Percentiles rank a stretch among this genome's conserved stretches.
Evolutionary conservation across 768 basidiomycete species (phyloP).

Genomic region (Suillus alpinus): DNA sequence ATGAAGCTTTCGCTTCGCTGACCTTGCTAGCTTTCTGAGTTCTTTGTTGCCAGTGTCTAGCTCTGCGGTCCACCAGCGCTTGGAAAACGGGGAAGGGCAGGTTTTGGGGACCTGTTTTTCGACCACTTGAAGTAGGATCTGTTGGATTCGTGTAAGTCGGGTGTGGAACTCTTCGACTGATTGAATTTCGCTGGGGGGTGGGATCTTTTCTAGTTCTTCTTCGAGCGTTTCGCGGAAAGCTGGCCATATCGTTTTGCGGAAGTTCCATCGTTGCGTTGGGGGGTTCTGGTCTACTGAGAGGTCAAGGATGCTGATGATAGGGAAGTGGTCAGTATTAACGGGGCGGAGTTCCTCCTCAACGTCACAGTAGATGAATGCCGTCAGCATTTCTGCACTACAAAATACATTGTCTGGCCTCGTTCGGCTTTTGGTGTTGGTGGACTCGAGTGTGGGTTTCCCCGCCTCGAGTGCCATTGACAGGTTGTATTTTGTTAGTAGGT

Average conservation of each 20-base stretch:
- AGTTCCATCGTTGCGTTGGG: not conserved
- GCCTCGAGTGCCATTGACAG: no score
- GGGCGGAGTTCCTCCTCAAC: conserved; percentile 14
- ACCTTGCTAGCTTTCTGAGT: not conserved
- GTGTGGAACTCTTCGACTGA: conserved; percentile 9
- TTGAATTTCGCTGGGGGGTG: no score
- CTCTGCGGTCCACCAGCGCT: conserved; percentile 13
- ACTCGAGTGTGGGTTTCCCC: no score
- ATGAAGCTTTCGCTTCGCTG: not conserved
- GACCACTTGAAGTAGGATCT: not conserved
- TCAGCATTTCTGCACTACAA: conserved; percentile 27
- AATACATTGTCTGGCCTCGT: no score
- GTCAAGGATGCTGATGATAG: conserved; percentile 31
- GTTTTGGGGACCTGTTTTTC: not conserved
- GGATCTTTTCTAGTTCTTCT: not conserved
- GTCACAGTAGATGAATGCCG: conserved; percentile 27
- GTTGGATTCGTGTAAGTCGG: conserved; percentile 1
- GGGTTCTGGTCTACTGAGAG: conserved; percentile 4
- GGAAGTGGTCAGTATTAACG: conserved; percentile 39
- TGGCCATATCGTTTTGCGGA: no score
- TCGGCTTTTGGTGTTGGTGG: no score
- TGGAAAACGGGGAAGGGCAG: conserved; percentile 1
- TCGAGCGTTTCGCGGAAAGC: not conserved
- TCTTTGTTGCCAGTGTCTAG: not conserved
- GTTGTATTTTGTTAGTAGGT: no score